A percentile compares a stretch with the other conserved stretches of the same genome.
phyloP scores from a whole-genome alignment of 2,329 filamentous ascomycete species.

The Laburnicola sp. region DNA sequence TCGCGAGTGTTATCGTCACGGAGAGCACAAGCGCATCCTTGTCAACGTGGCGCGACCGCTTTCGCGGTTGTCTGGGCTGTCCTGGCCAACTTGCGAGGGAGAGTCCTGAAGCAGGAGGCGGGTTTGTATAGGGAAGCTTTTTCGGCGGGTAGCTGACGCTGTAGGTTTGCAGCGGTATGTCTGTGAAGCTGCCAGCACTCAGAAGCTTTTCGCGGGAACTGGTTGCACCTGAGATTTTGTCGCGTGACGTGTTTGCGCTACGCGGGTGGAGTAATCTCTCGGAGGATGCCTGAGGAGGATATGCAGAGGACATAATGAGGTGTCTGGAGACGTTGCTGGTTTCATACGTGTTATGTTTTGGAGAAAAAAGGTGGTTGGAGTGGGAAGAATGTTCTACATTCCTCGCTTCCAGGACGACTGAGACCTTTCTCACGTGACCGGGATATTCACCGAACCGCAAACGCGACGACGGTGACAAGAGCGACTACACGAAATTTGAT shows the following conservation, averaged over 20 bases:
- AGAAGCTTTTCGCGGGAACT: neutral
- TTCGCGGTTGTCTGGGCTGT: neutral
- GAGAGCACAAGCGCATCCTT: slow-evolving; percentile 21
- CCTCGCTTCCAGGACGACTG: slow-evolving; percentile 6
- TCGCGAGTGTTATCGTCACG: slow-evolving; percentile 26
- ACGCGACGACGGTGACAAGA: no score
- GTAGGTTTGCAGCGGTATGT: neutral
- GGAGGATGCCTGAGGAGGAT: neutral
- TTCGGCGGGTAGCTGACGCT: neutral
- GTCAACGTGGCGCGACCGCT: slow-evolving; percentile 8
- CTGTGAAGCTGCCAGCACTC: neutral
- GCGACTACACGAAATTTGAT: no score
- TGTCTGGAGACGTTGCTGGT: neutral
- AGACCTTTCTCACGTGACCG: no score
- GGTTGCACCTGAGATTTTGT: neutral
- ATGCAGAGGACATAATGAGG: neutral
- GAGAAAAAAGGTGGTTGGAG: neutral
- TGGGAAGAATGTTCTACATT: neutral
- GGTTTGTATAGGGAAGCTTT: neutral
- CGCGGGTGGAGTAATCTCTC: neutral
- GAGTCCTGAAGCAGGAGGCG: neutral
- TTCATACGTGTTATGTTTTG: neutral
- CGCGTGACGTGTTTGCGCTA: neutral
- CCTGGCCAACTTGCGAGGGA: neutral
- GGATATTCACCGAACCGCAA: no score